These are phyloP conservation scores for Alternaria metachromatica DNA, from an alignment of 2,329 filamentous ascomycete species.

Conservation along the genomic window DNA sequence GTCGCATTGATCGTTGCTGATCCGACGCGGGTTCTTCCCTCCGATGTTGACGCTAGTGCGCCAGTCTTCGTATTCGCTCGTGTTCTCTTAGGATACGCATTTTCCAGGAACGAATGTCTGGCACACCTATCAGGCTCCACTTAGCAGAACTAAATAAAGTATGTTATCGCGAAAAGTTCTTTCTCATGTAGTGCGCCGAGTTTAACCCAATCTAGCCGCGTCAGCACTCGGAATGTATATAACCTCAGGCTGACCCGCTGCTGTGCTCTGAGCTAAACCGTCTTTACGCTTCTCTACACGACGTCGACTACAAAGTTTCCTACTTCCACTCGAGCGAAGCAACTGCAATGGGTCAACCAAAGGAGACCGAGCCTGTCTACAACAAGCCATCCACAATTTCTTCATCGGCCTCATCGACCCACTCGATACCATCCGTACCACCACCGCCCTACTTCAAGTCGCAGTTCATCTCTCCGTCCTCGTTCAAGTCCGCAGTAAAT, in stretches of 20 bases:
- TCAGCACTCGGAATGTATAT: background rate
- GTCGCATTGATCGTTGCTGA: background rate
- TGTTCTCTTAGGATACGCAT: background rate
- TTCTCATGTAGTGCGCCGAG: background rate
- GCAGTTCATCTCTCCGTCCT: slow-evolving; percentile 21
- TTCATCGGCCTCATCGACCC: background rate
- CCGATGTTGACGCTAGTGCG: background rate
- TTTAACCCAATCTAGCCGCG: background rate
- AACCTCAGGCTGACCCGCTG: background rate
- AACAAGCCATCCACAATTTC: background rate
- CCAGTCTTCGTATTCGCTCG: background rate
- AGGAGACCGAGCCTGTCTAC: background rate
- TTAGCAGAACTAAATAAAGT: background rate
- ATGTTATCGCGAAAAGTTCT: background rate
- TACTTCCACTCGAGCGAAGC: background rate
- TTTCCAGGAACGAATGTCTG: background rate
- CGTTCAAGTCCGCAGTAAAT: slow-evolving; percentile 29
- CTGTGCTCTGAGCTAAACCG: background rate
- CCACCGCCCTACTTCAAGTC: slow-evolving; percentile 28
- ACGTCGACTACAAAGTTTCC: rapidly evolving
- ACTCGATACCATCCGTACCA: slow-evolving; percentile 19
- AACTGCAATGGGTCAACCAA: background rate
- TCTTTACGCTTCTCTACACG: background rate
- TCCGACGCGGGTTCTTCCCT: background rate
- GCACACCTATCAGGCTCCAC: background rate